Conservation (phyloP, 2,329 filamentous ascomycete genomes). For the Pseudogymnoascus sp. region DNA sequence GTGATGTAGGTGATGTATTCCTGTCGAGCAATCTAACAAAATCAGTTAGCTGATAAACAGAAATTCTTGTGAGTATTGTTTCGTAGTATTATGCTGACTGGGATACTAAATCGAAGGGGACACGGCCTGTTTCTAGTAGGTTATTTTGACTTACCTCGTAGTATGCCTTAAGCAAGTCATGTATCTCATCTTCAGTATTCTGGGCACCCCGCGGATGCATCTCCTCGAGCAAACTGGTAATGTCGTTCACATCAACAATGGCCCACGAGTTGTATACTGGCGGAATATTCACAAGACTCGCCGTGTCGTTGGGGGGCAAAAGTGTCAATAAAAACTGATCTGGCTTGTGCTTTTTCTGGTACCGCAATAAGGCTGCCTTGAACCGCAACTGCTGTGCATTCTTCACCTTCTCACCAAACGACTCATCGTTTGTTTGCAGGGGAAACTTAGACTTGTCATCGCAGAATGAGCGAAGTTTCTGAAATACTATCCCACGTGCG, state of each 20-base stretch:
- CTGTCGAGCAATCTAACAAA: constrained; percentile 19
- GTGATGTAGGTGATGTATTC: background rate
- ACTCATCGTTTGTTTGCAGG: constrained; percentile 15
- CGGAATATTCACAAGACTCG: no score
- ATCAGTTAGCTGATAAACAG: no score
- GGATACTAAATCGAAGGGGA: no score
- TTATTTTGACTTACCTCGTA: constrained; percentile 34
- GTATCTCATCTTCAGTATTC: constrained; percentile 31
- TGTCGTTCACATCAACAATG: constrained; percentile 10
- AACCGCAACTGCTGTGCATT: constrained; percentile 15
- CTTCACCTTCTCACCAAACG: constrained; percentile 15
- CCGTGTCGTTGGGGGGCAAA: no score
- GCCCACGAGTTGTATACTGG: no score
- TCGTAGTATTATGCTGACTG: no score
- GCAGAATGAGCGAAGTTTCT: constrained; percentile 10
- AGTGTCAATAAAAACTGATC: no score
- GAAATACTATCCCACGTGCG: no score
- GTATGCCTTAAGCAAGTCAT: constrained; percentile 33
- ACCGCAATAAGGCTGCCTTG: constrained; percentile 15
- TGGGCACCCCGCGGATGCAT: constrained; percentile 19
- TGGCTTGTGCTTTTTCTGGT: constrained; percentile 12
- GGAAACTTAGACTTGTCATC: constrained; percentile 12
- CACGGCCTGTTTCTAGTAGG: no score
- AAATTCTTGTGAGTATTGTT: no score
- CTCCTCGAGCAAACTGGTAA: constrained; percentile 15